Evolutionary conservation across 768 basidiomycete species (phyloP), one percentile per base, ranked within the genome.

Genomic region (Suillus placidus): DNA sequence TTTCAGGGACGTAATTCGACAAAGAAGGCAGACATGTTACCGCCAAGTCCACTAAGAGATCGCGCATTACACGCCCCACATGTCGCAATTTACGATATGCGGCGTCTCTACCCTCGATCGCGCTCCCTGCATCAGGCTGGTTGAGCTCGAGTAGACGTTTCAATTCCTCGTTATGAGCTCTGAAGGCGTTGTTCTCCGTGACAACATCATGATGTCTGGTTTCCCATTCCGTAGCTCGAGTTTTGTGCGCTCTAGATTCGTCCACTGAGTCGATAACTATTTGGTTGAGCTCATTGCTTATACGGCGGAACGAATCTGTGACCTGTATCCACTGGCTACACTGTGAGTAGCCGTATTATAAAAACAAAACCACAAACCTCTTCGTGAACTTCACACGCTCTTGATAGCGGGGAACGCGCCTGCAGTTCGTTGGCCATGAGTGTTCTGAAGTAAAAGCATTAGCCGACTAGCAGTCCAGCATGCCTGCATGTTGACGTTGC

Each of bases 31-130:
- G 42, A n/a, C 65, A 63, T 51, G 67, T 71, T 70, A 81, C 75
- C 72, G 81, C 79, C 54, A 77, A 75, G 64, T 84, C 81, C 35
- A 80, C 74, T 18, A 85, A 60, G 35, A 86, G 72, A 65, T 81
- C 79, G 45, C 75, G 70, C 62, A 85, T 74, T 16, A 84, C 78
- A 66, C 76, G 80, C 23, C 77, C 73, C 35, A 82, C 74, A 57
- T 81, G 76, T 10, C 64, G 70, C 2, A 77, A 40, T 54, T 78
- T 76, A 63, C 67, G 75, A 23, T 77, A 64, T 57, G 78, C 71
- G 2, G 71, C 76, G 30, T 78, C 74, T 49, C 80, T 74, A 42
- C 78, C 79, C 37, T 70, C 68, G 64, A 81, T 76, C 2, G 37
- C 37, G 38, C 26, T 20, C 6, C 20, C 71, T 40, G 78, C 47